phyloP scores from a whole-genome alignment of 2,329 filamentous ascomycete species.

The Ramichloridium luteum region DNA sequence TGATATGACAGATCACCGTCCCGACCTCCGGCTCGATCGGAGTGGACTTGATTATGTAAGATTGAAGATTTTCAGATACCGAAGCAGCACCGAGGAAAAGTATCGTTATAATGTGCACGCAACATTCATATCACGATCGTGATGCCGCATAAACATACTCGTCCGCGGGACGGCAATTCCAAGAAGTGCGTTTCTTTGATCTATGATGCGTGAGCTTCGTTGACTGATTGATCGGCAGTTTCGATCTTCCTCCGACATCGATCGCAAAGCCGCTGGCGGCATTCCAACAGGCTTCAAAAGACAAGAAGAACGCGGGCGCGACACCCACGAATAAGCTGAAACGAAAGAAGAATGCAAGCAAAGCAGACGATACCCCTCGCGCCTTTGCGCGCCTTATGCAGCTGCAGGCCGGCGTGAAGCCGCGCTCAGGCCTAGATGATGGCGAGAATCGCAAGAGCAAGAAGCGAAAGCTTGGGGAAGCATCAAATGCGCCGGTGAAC shows the following conservation, averaged over 20 bases:
- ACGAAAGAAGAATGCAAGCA: conserved; percentile 27
- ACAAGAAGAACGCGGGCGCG: conserved; percentile 15
- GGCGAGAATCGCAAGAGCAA: conserved; percentile 40
- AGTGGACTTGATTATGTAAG: too few relatives aligned
- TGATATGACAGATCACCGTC: too few relatives aligned
- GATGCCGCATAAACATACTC: conserved; percentile 25
- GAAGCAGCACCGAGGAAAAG: too few relatives aligned
- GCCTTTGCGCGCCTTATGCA: conserved; percentile 81
- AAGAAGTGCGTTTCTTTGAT: conserved; percentile 21
- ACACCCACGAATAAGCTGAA: conserved; percentile 9
- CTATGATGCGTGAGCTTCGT: conserved; percentile 28
- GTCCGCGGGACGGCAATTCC: conserved; percentile 23
- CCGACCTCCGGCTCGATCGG: too few relatives aligned
- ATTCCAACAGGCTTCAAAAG: conserved; percentile 30
- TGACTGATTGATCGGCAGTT: conserved; percentile 29
- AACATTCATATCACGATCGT: too few relatives aligned
- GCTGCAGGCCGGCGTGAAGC: conserved; percentile 44
- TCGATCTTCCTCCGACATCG: conserved; percentile 48
- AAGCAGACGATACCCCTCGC: conserved; percentile 69
- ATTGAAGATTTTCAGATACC: too few relatives aligned
- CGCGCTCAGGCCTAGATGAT: conserved; percentile 57
- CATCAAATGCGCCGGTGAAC: conserved; percentile 5
- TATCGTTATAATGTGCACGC: too few relatives aligned
- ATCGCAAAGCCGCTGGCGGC: conserved; percentile 48
- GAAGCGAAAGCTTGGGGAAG: conserved; percentile 35